Evolutionary conservation across 2,329 filamentous ascomycete species (phyloP).

Genomic region (Fusarium citri): DNA sequence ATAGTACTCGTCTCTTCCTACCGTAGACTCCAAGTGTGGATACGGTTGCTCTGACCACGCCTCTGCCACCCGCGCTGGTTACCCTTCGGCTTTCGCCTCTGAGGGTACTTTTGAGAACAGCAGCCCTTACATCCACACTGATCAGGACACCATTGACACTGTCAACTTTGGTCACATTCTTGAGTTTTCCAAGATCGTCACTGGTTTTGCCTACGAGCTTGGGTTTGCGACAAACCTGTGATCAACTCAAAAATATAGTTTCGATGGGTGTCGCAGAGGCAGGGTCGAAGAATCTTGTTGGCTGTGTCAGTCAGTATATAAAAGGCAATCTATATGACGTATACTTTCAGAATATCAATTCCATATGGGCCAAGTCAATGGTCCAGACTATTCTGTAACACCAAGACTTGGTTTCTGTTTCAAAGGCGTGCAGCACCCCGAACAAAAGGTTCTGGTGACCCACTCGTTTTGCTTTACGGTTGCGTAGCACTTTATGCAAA

Average conservation of each 20-base stretch:
- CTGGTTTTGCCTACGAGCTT: conserved; percentile 62
- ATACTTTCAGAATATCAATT: background rate
- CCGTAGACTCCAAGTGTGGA: conserved; percentile 62
- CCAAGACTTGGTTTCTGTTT: background rate
- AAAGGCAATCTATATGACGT: background rate
- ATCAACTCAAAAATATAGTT: background rate
- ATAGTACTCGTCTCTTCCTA: conserved; percentile 54
- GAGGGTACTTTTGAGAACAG: conserved; percentile 69
- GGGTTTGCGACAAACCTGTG: conserved; percentile 59
- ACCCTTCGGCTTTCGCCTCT: conserved; percentile 73
- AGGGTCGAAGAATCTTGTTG: background rate
- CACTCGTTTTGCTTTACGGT: background rate
- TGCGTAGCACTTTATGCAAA: background rate
- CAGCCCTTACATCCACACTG: conserved; percentile 79
- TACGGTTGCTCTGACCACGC: conserved; percentile 71
- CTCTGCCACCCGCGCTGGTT: conserved; percentile 73
- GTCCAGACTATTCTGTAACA: background rate
- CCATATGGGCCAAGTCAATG: background rate
- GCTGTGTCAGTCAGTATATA: background rate
- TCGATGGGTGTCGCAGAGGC: background rate
- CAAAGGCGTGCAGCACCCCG: background rate
- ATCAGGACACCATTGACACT: conserved; percentile 76
- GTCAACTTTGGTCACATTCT: conserved; percentile 75
- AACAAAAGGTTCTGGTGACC: background rate
- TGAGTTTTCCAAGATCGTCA: conserved; percentile 67